These are phyloP conservation scores for Talaromyces adpressus DNA, from an alignment of 495 filamentous ascomycete species.

Conservation along the genomic window DNA sequence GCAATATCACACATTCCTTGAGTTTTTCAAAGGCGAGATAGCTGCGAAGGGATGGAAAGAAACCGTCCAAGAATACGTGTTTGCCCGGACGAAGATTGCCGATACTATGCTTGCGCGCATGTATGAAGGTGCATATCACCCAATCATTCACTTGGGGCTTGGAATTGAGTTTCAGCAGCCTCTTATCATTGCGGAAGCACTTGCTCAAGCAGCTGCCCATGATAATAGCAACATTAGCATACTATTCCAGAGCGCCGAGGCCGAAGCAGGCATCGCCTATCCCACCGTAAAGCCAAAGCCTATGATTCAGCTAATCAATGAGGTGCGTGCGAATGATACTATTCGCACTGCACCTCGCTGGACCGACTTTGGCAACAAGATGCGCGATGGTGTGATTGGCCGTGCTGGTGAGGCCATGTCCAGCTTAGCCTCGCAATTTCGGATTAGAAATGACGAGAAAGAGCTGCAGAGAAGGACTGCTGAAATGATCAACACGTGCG, in stretches of 20 bases:
- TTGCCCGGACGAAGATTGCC: constrained; percentile 17
- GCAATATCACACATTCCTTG: constrained; percentile 26
- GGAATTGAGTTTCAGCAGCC: constrained; percentile 33
- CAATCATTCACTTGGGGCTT: constrained; percentile 33
- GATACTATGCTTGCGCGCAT: constrained; percentile 20
- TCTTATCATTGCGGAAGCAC: constrained; percentile 25
- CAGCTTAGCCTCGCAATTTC: constrained; percentile 12
- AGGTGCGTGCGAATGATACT: background rate
- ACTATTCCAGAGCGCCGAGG: constrained; percentile 11
- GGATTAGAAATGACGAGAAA: constrained; percentile 6
- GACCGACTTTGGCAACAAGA: too few relatives aligned
- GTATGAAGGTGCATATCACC: constrained; percentile 24
- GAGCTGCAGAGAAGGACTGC: constrained; percentile 15
- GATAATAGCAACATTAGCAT: constrained; percentile 10
- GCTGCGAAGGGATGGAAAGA: constrained; percentile 16
- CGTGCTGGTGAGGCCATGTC: constrained; percentile 13
- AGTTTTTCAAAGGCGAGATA: constrained; percentile 29
- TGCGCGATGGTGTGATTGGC: background rate
- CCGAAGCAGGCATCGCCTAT: constrained; percentile 9
- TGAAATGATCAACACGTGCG: constrained; percentile 22
- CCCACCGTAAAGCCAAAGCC: constrained; percentile 4
- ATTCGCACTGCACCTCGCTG: too few relatives aligned
- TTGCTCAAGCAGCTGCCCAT: constrained; percentile 30
- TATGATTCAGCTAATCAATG: constrained; percentile 16
- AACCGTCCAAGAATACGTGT: constrained; percentile 24